Evolutionary conservation across 805 yeast genomes (phyloP).

Genomic region (Barnettozyma pratensis): DNA sequence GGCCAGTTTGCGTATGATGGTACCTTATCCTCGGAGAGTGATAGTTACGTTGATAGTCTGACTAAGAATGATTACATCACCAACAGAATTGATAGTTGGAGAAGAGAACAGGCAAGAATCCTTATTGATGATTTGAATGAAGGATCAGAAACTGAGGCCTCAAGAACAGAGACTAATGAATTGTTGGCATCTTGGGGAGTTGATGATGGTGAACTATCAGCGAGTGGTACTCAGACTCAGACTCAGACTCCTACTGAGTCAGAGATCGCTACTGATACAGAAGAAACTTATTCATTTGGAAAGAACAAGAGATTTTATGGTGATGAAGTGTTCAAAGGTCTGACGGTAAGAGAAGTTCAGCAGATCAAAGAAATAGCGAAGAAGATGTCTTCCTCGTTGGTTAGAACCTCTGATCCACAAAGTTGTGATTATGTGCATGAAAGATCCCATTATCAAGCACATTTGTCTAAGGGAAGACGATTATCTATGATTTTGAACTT

Average conservation of each 20-base stretch:
- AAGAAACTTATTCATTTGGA: conserved; percentile 1
- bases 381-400: conserved; percentile 20
- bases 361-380: conserved; percentile 23
- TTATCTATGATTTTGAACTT: conserved; percentile 17
- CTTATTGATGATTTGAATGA: conserved; percentile 19
- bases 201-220: conserved; percentile 18
- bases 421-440: conserved; percentile 4
- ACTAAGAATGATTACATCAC: conserved; percentile 19
- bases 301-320: conserved; percentile 22
- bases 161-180: conserved; percentile 14
- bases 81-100: conserved; percentile 24
- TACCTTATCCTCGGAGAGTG: conserved; percentile 1
- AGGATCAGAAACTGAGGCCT: conserved; percentile 10
- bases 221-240: not conserved
- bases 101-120: conserved; percentile 23
- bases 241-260: conserved; percentile 3
- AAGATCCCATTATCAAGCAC: not conserved
- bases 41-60: conserved; percentile 8
- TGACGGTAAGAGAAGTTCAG: conserved; percentile 20
- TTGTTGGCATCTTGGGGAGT: conserved; percentile 31
- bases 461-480: conserved; percentile 13
- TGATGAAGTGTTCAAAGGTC: conserved; percentile 20
- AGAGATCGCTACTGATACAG: not conserved
- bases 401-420: conserved; percentile 3
- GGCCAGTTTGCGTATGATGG: conserved; percentile 11